phyloP scores from a whole-genome alignment of 208 protist genomes.

The Leishmania mexicana region DNA sequence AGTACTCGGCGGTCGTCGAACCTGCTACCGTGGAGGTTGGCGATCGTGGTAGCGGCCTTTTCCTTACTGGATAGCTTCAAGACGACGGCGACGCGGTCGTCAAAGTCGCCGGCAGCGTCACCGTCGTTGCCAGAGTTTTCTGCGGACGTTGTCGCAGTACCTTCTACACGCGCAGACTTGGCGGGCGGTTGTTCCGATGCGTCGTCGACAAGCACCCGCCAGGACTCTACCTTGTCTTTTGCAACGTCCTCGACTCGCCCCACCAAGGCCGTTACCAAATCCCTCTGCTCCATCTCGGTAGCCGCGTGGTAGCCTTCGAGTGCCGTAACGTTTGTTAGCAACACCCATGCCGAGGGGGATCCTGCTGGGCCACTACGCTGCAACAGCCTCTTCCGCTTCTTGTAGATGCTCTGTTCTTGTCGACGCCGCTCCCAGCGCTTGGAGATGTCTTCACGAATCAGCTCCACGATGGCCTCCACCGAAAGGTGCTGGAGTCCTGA shows the following conservation, averaged over 20 bases:
- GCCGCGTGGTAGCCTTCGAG: constrained; percentile 24
- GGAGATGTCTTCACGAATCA: constrained; percentile 68
- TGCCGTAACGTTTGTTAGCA: constrained; percentile 69
- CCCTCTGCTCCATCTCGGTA: constrained; percentile 22
- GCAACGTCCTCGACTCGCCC: constrained; percentile 41
- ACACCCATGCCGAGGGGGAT: constrained; percentile 41
- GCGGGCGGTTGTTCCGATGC: constrained; percentile 9
- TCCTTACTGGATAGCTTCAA: constrained; percentile 49
- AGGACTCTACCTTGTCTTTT: constrained; percentile 35
- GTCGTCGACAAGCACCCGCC: constrained; percentile 55
- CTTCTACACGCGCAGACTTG: constrained; percentile 11
- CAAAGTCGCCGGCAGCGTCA: constrained; percentile 29
- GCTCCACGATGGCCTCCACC: constrained; percentile 53
- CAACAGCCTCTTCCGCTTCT: constrained; percentile 70
- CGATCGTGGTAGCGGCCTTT: constrained; percentile 61
- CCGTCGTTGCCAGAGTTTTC: too few relatives aligned
- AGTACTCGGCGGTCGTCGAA: constrained; percentile 66
- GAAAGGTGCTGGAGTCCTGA: constrained; percentile 55
- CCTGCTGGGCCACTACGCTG: constrained; percentile 43
- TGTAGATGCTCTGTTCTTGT: constrained; percentile 56
- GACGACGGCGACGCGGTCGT: constrained; percentile 67
- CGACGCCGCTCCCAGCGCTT: constrained; percentile 59
- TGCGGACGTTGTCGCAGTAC: not conserved
- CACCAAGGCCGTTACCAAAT: constrained; percentile 40
- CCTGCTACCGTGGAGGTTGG: constrained; percentile 54